phyloP scores from a whole-genome alignment of 1,284 basidiomycete genomes.

The Sporisorium graminicola region DNA sequence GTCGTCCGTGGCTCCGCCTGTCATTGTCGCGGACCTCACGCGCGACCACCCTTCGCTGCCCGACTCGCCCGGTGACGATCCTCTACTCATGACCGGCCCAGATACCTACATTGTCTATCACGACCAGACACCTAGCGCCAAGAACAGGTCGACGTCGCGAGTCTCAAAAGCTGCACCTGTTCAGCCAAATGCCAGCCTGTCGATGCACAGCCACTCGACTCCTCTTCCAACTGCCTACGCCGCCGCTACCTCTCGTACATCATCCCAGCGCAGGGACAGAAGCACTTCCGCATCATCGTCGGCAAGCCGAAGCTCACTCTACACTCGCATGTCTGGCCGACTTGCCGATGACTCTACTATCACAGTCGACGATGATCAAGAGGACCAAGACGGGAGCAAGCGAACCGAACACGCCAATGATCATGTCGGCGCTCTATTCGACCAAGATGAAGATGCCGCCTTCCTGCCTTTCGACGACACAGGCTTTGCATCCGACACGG shows the following conservation, averaged over 20 bases:
- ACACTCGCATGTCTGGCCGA: constrained; percentile 34
- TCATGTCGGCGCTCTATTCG: neutral
- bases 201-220: constrained; percentile 25
- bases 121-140: constrained; percentile 31
- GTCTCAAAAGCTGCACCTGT: neutral
- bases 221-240: constrained; percentile 16
- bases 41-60: constrained; percentile 40
- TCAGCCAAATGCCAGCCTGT: constrained; percentile 8
- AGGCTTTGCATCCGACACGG: constrained; percentile 36
- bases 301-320: constrained; percentile 20
- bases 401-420: neutral
- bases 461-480: constrained; percentile 23
- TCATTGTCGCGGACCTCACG: constrained; percentile 29
- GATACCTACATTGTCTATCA: constrained; percentile 37
- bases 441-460: constrained; percentile 1
- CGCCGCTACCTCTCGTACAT: neutral
- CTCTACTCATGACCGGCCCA: constrained; percentile 44
- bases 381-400: constrained; percentile 6
- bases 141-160: constrained; percentile 9
- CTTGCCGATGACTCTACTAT: neutral
- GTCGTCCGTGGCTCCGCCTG: constrained; percentile 25
- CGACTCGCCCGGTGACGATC: constrained; percentile 53
- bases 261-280: constrained; percentile 20
- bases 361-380: neutral
- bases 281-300: constrained; percentile 5